Conservation (phyloP, 805 yeast species). For the Schwanniomyces vanrijiae region DNA sequence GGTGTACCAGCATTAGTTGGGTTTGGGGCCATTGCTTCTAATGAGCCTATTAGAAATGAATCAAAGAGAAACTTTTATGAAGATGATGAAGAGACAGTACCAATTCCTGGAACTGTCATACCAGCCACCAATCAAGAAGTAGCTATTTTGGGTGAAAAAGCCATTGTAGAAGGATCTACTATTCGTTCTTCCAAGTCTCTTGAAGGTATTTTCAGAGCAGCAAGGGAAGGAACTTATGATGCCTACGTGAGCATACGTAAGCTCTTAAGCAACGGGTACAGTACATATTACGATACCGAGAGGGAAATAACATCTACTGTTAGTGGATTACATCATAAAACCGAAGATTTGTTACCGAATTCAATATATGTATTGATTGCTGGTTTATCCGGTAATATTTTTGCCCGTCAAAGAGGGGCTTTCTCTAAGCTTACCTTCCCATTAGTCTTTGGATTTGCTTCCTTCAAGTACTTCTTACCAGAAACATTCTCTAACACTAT, state of each 20-base stretch:
- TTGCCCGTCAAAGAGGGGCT: slow-evolving; percentile 66
- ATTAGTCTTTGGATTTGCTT: slow-evolving; percentile 54
- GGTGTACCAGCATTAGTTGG: slow-evolving; percentile 1
- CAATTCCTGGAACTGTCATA: slow-evolving; percentile 51
- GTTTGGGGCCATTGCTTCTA: background rate
- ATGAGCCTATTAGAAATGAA: slow-evolving; percentile 12
- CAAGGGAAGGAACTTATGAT: slow-evolving; percentile 44
- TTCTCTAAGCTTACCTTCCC: slow-evolving; percentile 59
- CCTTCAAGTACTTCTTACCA: slow-evolving; percentile 74
- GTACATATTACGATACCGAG: slow-evolving; percentile 58
- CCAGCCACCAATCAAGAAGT: slow-evolving; percentile 44
- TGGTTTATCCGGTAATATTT: slow-evolving; percentile 67
- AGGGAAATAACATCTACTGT: slow-evolving; percentile 62
- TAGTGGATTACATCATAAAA: slow-evolving; percentile 58
- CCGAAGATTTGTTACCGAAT: slow-evolving; percentile 73
- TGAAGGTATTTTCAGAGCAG: slow-evolving; percentile 46
- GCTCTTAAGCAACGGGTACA: slow-evolving; percentile 48
- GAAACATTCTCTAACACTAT: slow-evolving; percentile 64
- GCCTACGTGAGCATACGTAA: slow-evolving; percentile 23
- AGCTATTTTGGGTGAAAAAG: slow-evolving; percentile 46
- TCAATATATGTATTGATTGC: slow-evolving; percentile 68
- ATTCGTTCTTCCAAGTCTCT: slow-evolving; percentile 52
- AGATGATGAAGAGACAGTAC: slow-evolving; percentile 45
- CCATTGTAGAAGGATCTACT: slow-evolving; percentile 54
- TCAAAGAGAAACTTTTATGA: slow-evolving; percentile 47